Conservation (phyloP, 1,284 basidiomycete genomes). For the Tilletia caries region DNA sequence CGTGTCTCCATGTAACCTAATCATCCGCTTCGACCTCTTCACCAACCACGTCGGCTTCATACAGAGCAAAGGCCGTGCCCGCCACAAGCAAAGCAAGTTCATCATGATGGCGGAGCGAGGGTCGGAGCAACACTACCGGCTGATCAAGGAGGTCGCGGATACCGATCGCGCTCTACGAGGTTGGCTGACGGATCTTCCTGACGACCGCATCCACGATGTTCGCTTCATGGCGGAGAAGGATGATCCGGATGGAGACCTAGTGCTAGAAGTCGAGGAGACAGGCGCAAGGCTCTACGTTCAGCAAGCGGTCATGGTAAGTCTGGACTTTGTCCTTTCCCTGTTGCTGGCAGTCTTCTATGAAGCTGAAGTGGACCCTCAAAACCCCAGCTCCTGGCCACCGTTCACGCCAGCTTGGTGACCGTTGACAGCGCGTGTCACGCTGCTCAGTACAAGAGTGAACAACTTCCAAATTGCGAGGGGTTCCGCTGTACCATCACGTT, state of each 20-base stretch:
- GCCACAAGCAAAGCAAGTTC: conserved; percentile 26
- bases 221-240: neutral
- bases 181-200: conserved; percentile 8
- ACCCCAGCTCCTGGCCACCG: neutral
- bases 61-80: conserved; percentile 34
- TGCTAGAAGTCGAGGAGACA: neutral
- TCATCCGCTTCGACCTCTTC: conserved; percentile 42
- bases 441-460: neutral
- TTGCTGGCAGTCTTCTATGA: neutral
- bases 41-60: conserved; percentile 36
- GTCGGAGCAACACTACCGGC: conserved; percentile 19
- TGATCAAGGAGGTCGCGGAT: conserved; percentile 16
- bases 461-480: neutral
- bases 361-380: neutral
- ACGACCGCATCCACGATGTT: conserved; percentile 4
- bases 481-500: conserved; percentile 9
- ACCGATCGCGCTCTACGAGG: conserved; percentile 3
- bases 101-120: conserved; percentile 30
- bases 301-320: neutral
- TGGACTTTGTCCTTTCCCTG: neutral
- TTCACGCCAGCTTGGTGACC: neutral
- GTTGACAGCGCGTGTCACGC: neutral
- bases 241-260: neutral
- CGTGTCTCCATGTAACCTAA: conserved; percentile 36
- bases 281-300: neutral